Percentiles rank a stretch among this genome's conserved stretches.
These are phyloP conservation scores for Metarhizium guizhouense DNA, from an alignment of 2,329 filamentous ascomycete genomes.

Conservation along the genomic window DNA sequence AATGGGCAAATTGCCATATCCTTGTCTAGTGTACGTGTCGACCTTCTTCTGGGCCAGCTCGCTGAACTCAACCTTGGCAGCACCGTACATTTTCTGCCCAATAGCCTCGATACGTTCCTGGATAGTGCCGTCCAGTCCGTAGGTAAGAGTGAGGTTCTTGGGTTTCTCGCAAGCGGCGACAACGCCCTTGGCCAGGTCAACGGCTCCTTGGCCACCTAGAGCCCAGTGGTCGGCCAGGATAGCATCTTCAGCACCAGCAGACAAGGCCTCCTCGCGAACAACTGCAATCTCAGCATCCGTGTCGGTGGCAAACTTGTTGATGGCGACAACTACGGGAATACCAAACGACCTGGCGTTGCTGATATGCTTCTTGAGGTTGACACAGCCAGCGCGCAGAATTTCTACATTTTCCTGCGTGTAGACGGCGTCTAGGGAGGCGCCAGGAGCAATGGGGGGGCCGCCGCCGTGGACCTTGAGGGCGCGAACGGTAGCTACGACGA, in stretches of 20 bases:
- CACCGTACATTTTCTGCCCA: slow-evolving; percentile 90
- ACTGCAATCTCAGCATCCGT: slow-evolving; percentile 86
- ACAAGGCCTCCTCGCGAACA: slow-evolving; percentile 81
- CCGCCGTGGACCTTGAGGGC: slow-evolving; percentile 96
- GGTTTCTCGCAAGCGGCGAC: slow-evolving; percentile 74
- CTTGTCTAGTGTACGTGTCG: slow-evolving; percentile 86
- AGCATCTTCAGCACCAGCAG: slow-evolving; percentile 88
- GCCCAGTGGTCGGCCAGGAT: slow-evolving; percentile 96
- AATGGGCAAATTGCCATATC: slow-evolving; percentile 86
- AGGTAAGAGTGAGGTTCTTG: slow-evolving; percentile 82
- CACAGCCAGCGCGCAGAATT: slow-evolving; percentile 77
- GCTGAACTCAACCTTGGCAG: slow-evolving; percentile 80
- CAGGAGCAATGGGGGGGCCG: slow-evolving; percentile 85
- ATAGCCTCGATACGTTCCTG: slow-evolving; percentile 89
- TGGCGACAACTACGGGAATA: slow-evolving; percentile 88
- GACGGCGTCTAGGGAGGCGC: slow-evolving; percentile 73
- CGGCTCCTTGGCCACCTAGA: slow-evolving; percentile 80
- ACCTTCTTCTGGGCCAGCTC: slow-evolving; percentile 94
- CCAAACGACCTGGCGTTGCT: slow-evolving; percentile 82
- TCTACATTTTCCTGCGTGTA: slow-evolving; percentile 94
- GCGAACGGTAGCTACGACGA: slow-evolving; percentile 90
- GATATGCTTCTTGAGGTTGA: slow-evolving; percentile 95
- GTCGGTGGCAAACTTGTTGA: slow-evolving; percentile 94
- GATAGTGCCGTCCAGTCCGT: slow-evolving; percentile 67
- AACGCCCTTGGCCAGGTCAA: slow-evolving; percentile 82